Evolutionary conservation across 2,329 filamentous ascomycete species (phyloP), one percentile per base, ranked within the genome.

Genomic region (Coccinonectria pachysandricola): DNA sequence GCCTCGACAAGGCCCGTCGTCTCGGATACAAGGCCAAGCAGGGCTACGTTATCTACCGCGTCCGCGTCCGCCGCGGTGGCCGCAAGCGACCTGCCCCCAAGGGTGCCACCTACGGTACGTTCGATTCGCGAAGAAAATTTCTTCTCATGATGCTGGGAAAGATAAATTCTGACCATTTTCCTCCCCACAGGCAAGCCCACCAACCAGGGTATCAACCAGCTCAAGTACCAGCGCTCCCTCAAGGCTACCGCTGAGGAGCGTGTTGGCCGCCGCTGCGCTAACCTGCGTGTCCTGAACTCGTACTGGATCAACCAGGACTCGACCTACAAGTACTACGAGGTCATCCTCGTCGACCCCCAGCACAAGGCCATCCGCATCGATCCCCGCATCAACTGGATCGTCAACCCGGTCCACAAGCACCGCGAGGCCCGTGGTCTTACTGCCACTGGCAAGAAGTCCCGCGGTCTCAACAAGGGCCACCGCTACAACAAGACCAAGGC

Each of bases 271-370:
- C 87, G 88, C 64, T 95, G 87, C 74, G 86, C 87, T 69, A 98
- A 98, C 73, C 70, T 98, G 65, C 86, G 91, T 60, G 91, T 98
- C 59, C 82, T 98, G 59, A 98, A 98, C 83, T 96, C 88, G 43
- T 98, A 98, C 87, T 98, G 92, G 92, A 85, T 98, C 75, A 98
- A 98, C 83, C 86, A 96, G 77, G 91, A 98, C 75, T 95, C 87
- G 38, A 98, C 91, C 68, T 98, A 96, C 84, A 98, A 98, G 78
- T 98, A 98, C 83, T 98, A 77, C 75, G 91, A 98, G 72, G 79
- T 96, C 67, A 96, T 98, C 73, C 84, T 95, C 59, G 88, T 98
- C 61, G 91, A 98, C 73, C 91, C 91, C 62, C 83, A 92, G 74
- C 91, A 98, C 84, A 96, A 96, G 79, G 91, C 91, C 59, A 98